Conservation (phyloP, 225 moss, liverwort and hornwort genomes). For the Neckera pumila region DNA sequence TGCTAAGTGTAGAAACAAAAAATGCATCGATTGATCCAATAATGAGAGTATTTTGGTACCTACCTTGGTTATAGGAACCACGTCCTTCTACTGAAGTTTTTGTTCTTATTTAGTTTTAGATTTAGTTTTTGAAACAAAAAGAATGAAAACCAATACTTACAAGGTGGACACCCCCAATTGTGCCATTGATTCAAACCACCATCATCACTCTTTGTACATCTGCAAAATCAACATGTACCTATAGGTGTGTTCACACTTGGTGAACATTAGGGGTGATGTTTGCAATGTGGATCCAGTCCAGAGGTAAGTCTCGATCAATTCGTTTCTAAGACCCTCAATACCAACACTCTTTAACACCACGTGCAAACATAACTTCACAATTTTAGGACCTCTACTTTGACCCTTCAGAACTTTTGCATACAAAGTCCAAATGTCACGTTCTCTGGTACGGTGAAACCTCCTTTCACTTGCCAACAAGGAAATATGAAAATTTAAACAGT, state of each 20-base stretch:
- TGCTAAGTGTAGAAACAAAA: not conserved
- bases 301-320: too few species aligned
- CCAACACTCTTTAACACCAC: too few species aligned
- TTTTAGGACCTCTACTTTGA: not conserved
- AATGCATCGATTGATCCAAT: too few species aligned
- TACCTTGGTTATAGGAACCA: rapidly evolving
- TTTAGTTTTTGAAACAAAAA: not conserved
- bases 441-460: not conserved
- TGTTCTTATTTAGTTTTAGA: not conserved
- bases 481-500: not conserved
- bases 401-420: not conserved
- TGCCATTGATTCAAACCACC: rapidly evolving
- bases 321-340: too few species aligned
- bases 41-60: not conserved
- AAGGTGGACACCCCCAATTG: not conserved
- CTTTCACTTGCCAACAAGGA: not conserved
- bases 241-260: too few species aligned
- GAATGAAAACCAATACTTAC: not conserved
- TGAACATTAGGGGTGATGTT: too few species aligned
- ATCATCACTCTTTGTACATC: not conserved
- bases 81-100: rapidly evolving
- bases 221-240: not conserved
- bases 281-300: too few species aligned
- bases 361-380: not conserved
- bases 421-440: rapidly evolving